Evolutionary conservation across 73 alveolate species (phyloP).

Genomic region (Paramecium sexaurelia): DNA sequence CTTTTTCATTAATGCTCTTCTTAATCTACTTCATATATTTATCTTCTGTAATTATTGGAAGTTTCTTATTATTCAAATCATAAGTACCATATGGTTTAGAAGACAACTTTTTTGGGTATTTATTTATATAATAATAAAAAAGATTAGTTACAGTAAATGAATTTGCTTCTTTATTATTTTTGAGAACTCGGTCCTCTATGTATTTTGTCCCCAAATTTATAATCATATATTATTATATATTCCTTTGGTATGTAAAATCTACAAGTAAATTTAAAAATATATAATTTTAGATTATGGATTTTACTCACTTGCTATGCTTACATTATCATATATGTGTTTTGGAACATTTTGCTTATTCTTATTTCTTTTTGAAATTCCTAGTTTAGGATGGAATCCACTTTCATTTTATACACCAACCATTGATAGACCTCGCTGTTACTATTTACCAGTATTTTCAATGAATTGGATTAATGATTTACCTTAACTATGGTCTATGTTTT

Average conservation of each 20-base stretch:
- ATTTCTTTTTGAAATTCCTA: slow-evolving; percentile 53
- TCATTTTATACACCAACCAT: slow-evolving; percentile 56
- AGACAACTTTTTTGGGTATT: slow-evolving; percentile 61
- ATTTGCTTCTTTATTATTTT: slow-evolving; percentile 47
- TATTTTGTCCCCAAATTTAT: slow-evolving; percentile 48
- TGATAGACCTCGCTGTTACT: slow-evolving; percentile 60
- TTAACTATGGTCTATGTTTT: slow-evolving; percentile 66
- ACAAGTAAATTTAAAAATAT: not conserved
- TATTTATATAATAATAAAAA: not conserved
- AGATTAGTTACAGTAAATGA: slow-evolving; percentile 49
- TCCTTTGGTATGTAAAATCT: slow-evolving; percentile 27
- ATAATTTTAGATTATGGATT: slow-evolving; percentile 35
- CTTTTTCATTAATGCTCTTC: slow-evolving; percentile 50
- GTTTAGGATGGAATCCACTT: slow-evolving; percentile 52
- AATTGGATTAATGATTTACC: slow-evolving; percentile 65
- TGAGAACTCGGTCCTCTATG: slow-evolving; percentile 61
- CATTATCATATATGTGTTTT: not conserved
- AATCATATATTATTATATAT: not conserved
- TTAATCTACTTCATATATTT: slow-evolving; percentile 55
- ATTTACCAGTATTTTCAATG: slow-evolving; percentile 59
- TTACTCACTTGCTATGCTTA: not conserved
- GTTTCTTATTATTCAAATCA: not conserved
- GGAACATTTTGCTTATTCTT: slow-evolving; percentile 27
- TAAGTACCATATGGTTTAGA: slow-evolving; percentile 58
- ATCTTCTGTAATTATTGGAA: slow-evolving; percentile 46